These are phyloP conservation scores for Rhizomucor pusillus DNA, from an alignment of 371 early-diverging fungal species.

Conservation along the genomic window DNA sequence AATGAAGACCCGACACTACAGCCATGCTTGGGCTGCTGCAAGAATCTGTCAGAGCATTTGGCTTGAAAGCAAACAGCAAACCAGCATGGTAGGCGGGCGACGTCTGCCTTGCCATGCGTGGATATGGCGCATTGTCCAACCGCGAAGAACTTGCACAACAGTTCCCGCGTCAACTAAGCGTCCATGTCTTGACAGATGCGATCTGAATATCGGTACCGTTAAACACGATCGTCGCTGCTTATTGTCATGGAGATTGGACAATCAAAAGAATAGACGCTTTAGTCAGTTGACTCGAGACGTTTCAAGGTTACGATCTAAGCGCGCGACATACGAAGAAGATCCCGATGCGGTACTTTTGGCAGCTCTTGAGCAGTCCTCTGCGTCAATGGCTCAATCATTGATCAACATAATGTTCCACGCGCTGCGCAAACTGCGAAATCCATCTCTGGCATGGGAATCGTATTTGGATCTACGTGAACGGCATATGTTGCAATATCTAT, in stretches of 20 bases:
- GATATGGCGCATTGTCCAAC: neutral
- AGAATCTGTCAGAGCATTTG: neutral
- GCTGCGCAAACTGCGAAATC: slow-evolving; percentile 17
- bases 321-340: neutral
- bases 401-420: slow-evolving; percentile 23
- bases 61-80: neutral
- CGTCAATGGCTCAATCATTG: slow-evolving; percentile 31
- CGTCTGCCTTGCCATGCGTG: neutral
- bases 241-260: neutral
- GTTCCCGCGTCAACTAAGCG: too few relatives aligned
- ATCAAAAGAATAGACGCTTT: neutral
- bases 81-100: neutral
- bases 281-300: neutral
- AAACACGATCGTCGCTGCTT: neutral
- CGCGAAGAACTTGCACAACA: neutral
- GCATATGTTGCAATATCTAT: slow-evolving; percentile 27
- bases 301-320: neutral
- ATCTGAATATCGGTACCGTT: neutral
- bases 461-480: slow-evolving; percentile 35
- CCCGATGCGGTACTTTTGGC: slow-evolving; percentile 15
- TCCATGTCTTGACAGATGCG: too few relatives aligned
- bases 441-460: slow-evolving; percentile 44
- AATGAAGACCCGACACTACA: too few relatives aligned
- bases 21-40: neutral
- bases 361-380: slow-evolving; percentile 41